Evolutionary conservation across 306 rosid genomes (phyloP).

Genomic region (Ceratonia siliqua): DNA sequence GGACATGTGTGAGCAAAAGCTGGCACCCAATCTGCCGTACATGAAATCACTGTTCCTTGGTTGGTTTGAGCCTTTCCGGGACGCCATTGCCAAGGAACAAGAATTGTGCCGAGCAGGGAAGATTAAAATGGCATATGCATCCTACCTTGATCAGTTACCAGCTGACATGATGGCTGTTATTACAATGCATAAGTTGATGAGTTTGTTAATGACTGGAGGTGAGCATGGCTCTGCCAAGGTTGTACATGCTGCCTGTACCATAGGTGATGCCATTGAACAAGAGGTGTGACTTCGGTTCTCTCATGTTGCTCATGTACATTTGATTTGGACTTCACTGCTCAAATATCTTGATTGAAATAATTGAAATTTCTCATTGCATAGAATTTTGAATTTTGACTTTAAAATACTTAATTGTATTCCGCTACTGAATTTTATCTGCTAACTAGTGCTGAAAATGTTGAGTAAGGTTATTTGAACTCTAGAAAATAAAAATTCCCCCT

Average conservation of each 20-base stretch:
- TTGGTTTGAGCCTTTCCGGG: constrained; percentile 86
- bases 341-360: constrained; percentile 6
- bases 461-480: background rate
- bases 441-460: background rate
- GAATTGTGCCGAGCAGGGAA: constrained; percentile 50
- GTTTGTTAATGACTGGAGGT: constrained; percentile 67
- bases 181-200: constrained; percentile 91
- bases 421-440: background rate
- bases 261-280: constrained; percentile 91
- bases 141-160: constrained; percentile 66
- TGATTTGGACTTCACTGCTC: background rate
- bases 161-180: constrained; percentile 89
- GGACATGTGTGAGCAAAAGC: constrained; percentile 91
- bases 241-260: constrained; percentile 57
- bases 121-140: constrained; percentile 49
- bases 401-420: constrained; percentile 3
- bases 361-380: background rate
- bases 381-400: constrained; percentile 18
- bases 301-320: constrained; percentile 17
- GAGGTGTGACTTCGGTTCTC: constrained; percentile 68
- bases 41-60: constrained; percentile 91
- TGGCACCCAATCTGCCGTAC: constrained; percentile 90
- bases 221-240: constrained; percentile 66
- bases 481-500: background rate
- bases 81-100: constrained; percentile 74